Percentiles rank a stretch among this genome's conserved stretches.
Evolutionary conservation across 306 rosid species (phyloP).

Genomic region (Vigna hirtella): DNA sequence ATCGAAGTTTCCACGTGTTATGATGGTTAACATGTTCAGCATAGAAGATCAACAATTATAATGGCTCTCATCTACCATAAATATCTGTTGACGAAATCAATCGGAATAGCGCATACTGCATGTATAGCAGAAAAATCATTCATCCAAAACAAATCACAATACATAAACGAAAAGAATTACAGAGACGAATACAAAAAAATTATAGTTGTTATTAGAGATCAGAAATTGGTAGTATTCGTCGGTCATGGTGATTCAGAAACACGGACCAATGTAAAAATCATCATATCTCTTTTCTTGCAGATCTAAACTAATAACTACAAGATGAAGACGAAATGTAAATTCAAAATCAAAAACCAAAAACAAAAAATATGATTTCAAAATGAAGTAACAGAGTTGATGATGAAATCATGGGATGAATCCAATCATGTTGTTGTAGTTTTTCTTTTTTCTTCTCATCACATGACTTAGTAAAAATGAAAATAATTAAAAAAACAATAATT

Average conservation of each 20-base stretch:
- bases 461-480: slow-evolving; percentile 27
- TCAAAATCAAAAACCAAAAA: accelerated
- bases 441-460: slow-evolving; percentile 60
- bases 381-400: too few relatives aligned
- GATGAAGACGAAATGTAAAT: too few relatives aligned
- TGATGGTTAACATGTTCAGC: too few relatives aligned
- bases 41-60: too few relatives aligned
- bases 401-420: slow-evolving; percentile 69
- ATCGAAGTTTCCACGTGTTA: too few relatives aligned
- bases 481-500: too few relatives aligned
- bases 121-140: slow-evolving; percentile 64
- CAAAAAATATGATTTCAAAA: too few relatives aligned
- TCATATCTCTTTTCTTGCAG: slow-evolving; percentile 51
- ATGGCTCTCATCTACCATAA: slow-evolving; percentile 54
- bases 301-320: not conserved
- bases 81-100: slow-evolving; percentile 44
- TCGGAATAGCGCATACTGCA: slow-evolving; percentile 91
- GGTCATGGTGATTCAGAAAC: slow-evolving; percentile 78
- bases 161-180: not conserved
- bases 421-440: slow-evolving; percentile 89
- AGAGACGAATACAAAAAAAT: not conserved
- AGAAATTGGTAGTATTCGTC: slow-evolving; percentile 60
- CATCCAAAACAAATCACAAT: slow-evolving; percentile 42
- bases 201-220: slow-evolving; percentile 47
- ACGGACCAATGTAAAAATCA: slow-evolving; percentile 73